Conservation (phyloP, 192 early-diverging fungal genomes). For the Umbelopsis sp. region DNA sequence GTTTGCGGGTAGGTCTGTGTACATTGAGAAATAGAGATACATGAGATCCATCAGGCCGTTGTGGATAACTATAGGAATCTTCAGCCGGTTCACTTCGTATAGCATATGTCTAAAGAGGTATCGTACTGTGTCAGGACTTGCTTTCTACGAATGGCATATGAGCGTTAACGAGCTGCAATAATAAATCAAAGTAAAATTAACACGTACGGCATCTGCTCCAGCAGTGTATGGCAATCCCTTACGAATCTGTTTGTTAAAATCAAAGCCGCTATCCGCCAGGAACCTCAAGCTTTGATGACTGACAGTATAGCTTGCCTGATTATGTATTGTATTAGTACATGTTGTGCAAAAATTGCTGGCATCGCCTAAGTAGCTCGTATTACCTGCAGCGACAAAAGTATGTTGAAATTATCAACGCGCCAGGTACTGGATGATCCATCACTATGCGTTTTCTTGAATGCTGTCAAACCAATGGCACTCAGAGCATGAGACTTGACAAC, state of each 20-base stretch:
- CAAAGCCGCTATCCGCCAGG: constrained; percentile 82
- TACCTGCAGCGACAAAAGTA: constrained; percentile 48
- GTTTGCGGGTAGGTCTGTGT: constrained; percentile 72
- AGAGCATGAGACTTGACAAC: constrained; percentile 78
- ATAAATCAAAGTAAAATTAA: not conserved
- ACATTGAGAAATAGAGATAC: constrained; percentile 91
- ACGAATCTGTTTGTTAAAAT: constrained; percentile 76
- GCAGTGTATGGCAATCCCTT: constrained; percentile 81
- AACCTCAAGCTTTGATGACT: constrained; percentile 75
- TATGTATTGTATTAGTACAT: not conserved
- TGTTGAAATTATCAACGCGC: constrained; percentile 37
- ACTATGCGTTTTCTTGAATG: constrained; percentile 50
- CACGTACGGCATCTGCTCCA: constrained; percentile 34
- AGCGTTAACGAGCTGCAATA: not conserved
- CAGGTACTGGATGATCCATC: constrained; percentile 45
- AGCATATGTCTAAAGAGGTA: constrained; percentile 60
- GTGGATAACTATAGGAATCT: constrained; percentile 83
- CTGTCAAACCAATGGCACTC: constrained; percentile 81
- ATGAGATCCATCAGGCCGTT: constrained; percentile 94
- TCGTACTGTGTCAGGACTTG: constrained; percentile 45
- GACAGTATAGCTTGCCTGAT: constrained; percentile 55
- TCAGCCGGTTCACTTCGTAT: constrained; percentile 18
- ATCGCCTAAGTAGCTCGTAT: not conserved
- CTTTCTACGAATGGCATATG: not conserved
- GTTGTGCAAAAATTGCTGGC: not conserved